Evolutionary conservation across 345 rosid genomes (phyloP).

Genomic region (Raphanus sativus): DNA sequence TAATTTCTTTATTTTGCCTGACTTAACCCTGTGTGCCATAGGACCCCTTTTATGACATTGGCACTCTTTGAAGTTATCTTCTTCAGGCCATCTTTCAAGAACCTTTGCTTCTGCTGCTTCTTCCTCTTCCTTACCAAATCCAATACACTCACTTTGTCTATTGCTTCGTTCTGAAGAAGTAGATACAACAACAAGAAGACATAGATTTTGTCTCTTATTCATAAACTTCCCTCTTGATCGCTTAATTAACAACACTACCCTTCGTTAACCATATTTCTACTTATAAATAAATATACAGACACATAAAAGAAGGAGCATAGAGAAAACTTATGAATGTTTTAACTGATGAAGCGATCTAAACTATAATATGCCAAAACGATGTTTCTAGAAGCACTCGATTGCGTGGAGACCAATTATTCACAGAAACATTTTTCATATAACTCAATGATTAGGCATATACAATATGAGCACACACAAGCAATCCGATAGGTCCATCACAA

Average conservation of each 20-base stretch:
- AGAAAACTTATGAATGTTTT: slow-evolving; percentile 17
- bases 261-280: slow-evolving; percentile 8
- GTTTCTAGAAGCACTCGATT: slow-evolving; percentile 44
- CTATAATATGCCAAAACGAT: slow-evolving; percentile 17
- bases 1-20: slow-evolving; percentile 27
- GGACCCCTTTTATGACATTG: slow-evolving; percentile 26
- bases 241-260: slow-evolving; percentile 17
- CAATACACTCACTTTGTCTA: slow-evolving; percentile 15
- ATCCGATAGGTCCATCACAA: slow-evolving; percentile 37
- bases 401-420: slow-evolving; percentile 21
- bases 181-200: slow-evolving; percentile 34
- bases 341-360: slow-evolving; percentile 4
- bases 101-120: slow-evolving; percentile 23
- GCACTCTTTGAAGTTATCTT: slow-evolving; percentile 26
- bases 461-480: slow-evolving; percentile 35
- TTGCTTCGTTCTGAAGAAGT: slow-evolving; percentile 23
- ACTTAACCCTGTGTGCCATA: slow-evolving; percentile 46
- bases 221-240: not conserved
- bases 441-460: slow-evolving; percentile 39
- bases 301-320: slow-evolving; percentile 9
- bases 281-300: not conserved
- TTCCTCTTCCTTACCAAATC: slow-evolving; percentile 28
- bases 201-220: slow-evolving; percentile 16
- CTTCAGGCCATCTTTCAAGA: slow-evolving; percentile 36
- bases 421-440: slow-evolving; percentile 16